Base-by-base conservation (phyloP, 2,329 filamentous ascomycete species). In the Pyrenophora seminiperda region DNA sequence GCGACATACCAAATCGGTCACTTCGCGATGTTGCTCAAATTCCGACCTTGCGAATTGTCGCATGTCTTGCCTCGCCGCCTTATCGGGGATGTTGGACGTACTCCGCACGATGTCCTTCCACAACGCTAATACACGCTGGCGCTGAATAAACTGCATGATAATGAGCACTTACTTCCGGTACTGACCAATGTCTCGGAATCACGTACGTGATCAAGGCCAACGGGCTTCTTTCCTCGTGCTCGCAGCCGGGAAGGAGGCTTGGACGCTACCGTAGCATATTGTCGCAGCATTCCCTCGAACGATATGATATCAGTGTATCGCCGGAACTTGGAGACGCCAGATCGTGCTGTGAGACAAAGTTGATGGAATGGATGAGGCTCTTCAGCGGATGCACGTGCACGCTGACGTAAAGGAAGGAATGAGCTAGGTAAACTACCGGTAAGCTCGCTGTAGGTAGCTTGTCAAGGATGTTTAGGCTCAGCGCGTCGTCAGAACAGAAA, bases 71-170 rank as follows among this genome's bases (percentile, higher is more conserved):
- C 59, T 61, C 11, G 63, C 65, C 6, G 53, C 47, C n/a, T 50
- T 36, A 19, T 73, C 67, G 10, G 67, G 54, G 9, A 73, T 72
- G 33, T 61, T 58, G 30, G 63, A 60, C 13, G 66, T 75, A n/a
- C 74, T 73, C 37, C 78, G 71, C 4, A 79, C 58, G 27, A 80
- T 79, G 4, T 78, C 72, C 33, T 75, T 73, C 76, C 77, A 81
- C 32, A 81, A 57, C 6, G 73, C 66, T 7, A 81, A 58, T 7
- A 73, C 77, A 38, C 76, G 74, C 46, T 77, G 73, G 42, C 77
- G 71, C 53, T 81, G 77, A 19, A 81, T 70, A 65, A 81, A 81
- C 75, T 80, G 54, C n/a, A 18, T 9, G 13, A n/a, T 5, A 44
- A 17, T 65, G 14, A 63, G 55, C 40, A 31, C 7, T 14, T 32